A percentile compares a stretch with the other conserved stretches of the same genome.
phyloP scores from a whole-genome alignment of 768 basidiomycete species.

The Lentinula aciculospora region DNA sequence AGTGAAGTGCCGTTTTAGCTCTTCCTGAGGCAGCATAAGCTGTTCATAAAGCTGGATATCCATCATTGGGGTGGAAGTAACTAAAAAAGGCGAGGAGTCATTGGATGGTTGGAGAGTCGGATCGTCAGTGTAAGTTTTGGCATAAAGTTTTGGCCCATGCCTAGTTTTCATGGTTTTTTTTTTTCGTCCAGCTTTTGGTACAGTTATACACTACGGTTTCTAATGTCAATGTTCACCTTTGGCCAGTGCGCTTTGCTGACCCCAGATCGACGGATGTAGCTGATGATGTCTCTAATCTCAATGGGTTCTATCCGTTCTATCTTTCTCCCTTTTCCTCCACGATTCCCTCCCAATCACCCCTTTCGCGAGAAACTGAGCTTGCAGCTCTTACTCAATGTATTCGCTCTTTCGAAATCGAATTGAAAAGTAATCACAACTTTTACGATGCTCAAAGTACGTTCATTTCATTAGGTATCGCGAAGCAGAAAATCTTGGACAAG shows the following conservation, averaged over 20 bases:
- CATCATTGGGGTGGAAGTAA: slow-evolving; percentile 14
- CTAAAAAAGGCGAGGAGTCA: slow-evolving; percentile 12
- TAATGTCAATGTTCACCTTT: slow-evolving; percentile 9
- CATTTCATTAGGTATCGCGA: slow-evolving; percentile 6
- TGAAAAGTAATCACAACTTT: slow-evolving; percentile 11
- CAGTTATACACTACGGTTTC: slow-evolving; percentile 10
- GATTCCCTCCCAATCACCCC: background rate
- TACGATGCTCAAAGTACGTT: slow-evolving; percentile 11
- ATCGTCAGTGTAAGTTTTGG: slow-evolving; percentile 12
- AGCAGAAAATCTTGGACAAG: background rate
- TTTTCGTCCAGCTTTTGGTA: slow-evolving; percentile 12
- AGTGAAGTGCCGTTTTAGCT: background rate
- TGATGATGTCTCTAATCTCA: background rate
- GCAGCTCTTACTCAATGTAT: background rate
- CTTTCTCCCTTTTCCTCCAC: slow-evolving; percentile 3
- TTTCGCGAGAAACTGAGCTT: background rate
- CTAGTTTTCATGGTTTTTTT: background rate
- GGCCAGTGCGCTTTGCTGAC: slow-evolving; percentile 16
- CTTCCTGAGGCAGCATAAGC: slow-evolving; percentile 10
- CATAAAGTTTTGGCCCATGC: background rate
- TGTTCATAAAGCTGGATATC: slow-evolving; percentile 15
- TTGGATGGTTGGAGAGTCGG: slow-evolving; percentile 17
- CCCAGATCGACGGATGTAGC: background rate
- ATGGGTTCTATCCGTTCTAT: slow-evolving; percentile 18
- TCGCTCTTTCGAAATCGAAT: slow-evolving; percentile 13